These are phyloP conservation scores for Kuraishia molischiana DNA, from an alignment of 805 yeast species.

Conservation along the genomic window DNA sequence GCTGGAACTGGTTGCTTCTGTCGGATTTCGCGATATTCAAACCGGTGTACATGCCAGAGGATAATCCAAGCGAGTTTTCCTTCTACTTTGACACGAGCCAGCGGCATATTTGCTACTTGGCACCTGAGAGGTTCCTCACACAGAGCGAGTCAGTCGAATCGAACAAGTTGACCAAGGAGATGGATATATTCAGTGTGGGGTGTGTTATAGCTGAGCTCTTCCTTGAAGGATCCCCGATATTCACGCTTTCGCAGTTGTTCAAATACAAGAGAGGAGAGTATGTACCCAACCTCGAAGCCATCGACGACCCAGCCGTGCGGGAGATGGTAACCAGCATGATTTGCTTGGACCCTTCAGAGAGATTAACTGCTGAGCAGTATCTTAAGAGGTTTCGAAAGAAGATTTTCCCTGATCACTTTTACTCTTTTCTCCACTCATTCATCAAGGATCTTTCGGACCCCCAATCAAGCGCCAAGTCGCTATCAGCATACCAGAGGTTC, in stretches of 20 bases:
- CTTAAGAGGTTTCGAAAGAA: slow-evolving; percentile 37
- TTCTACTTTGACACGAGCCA: slow-evolving; percentile 89
- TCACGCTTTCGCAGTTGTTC: slow-evolving; percentile 80
- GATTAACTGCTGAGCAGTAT: slow-evolving; percentile 47
- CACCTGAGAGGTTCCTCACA: slow-evolving; percentile 78
- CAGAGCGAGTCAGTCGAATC: not conserved
- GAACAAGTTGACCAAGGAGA: slow-evolving; percentile 38
- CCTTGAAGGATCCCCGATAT: slow-evolving; percentile 77
- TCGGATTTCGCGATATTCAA: slow-evolving; percentile 81
- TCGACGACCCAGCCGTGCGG: slow-evolving; percentile 40
- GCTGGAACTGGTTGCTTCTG: slow-evolving; percentile 81
- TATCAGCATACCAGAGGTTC: slow-evolving; percentile 14
- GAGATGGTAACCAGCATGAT: slow-evolving; percentile 57
- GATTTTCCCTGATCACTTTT: slow-evolving; percentile 62
- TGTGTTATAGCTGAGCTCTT: slow-evolving; percentile 89
- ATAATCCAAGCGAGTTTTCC: slow-evolving; percentile 85
- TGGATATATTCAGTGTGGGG: slow-evolving; percentile 80
- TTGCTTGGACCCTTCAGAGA: slow-evolving; percentile 44
- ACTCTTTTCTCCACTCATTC: slow-evolving; percentile 61
- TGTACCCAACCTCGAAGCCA: slow-evolving; percentile 49
- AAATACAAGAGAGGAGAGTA: slow-evolving; percentile 67
- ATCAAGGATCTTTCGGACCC: slow-evolving; percentile 29
- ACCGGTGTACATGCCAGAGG: slow-evolving; percentile 81
- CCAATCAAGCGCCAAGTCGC: not conserved
- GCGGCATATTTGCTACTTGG: slow-evolving; percentile 80